A percentile compares a stretch with the other conserved stretches of the same genome.
These are phyloP conservation scores for Kodamaea derodonti DNA, from an alignment of 1,139 yeast genomes.

Conservation along the genomic window DNA sequence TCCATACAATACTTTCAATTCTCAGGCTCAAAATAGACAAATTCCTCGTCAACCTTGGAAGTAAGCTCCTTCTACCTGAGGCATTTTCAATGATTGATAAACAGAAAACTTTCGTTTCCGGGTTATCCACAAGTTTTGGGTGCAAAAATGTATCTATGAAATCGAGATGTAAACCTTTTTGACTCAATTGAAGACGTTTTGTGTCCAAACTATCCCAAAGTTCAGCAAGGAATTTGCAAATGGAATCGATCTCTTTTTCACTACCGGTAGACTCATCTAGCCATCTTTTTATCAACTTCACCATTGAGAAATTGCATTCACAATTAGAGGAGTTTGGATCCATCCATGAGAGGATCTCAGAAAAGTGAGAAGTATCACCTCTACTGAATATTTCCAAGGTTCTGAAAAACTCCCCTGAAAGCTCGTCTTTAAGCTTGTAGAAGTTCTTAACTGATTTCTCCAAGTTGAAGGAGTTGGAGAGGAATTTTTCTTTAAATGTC, in stretches of 20 bases:
- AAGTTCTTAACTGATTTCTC: conserved; percentile 28
- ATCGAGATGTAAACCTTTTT: conserved; percentile 56
- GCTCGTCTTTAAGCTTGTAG: conserved; percentile 42
- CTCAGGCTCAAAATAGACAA: conserved; percentile 26
- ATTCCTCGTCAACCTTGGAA: conserved; percentile 53
- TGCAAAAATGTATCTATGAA: conserved; percentile 47
- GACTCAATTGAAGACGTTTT: conserved; percentile 62
- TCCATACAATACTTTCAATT: conserved; percentile 49
- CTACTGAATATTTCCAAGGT: conserved; percentile 8
- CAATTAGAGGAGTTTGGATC: conserved; percentile 23
- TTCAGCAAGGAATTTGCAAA: conserved; percentile 30
- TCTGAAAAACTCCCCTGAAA: conserved; percentile 32
- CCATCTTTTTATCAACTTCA: conserved; percentile 12
- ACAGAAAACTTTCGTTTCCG: conserved; percentile 34
- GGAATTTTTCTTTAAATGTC: conserved; percentile 17
- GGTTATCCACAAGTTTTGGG: conserved; percentile 16
- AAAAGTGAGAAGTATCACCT: conserved; percentile 5
- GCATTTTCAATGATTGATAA: conserved; percentile 47
- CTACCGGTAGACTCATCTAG: conserved; percentile 8
- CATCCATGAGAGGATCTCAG: conserved; percentile 13
- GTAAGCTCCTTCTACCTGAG: conserved; percentile 62
- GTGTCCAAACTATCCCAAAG: conserved; percentile 61
- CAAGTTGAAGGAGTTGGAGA: conserved; percentile 21
- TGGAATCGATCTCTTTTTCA: conserved; percentile 5
- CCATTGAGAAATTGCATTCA: conserved; percentile 24